Percentiles rank a stretch among this genome's conserved stretches.
Evolutionary conservation across 2,329 filamentous ascomycete genomes (phyloP).

Genomic region (Proliferodiscus dingleyae): DNA sequence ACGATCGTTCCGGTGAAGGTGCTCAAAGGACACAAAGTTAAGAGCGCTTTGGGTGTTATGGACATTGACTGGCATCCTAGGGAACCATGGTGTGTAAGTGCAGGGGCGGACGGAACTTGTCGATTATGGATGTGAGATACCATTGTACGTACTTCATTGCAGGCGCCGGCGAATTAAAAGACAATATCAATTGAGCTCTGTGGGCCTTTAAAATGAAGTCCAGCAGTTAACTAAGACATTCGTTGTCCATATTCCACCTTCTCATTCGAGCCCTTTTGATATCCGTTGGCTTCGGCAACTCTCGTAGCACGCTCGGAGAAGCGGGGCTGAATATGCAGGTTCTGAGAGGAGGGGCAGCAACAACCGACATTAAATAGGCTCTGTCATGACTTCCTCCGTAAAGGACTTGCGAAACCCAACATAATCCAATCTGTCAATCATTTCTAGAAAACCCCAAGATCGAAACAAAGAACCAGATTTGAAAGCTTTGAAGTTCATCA

Average conservation of each 20-base stretch:
- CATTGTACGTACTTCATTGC: slow-evolving; percentile 14
- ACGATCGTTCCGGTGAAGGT: slow-evolving; percentile 96
- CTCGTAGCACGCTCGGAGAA: too few relatives aligned
- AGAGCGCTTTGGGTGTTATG: slow-evolving; percentile 81
- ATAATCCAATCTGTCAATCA: background rate
- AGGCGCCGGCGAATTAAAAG: slow-evolving; percentile 19
- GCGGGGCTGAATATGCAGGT: background rate
- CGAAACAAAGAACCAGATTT: too few relatives aligned
- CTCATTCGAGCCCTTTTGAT: too few relatives aligned
- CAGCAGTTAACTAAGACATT: too few relatives aligned
- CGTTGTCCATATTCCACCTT: slow-evolving; percentile 2
- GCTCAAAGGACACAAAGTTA: slow-evolving; percentile 82
- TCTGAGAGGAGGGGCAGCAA: background rate
- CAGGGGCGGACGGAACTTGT: slow-evolving; percentile 88
- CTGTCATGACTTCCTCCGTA: background rate
- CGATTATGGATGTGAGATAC: slow-evolving; percentile 70
- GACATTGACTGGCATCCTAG: slow-evolving; percentile 94
- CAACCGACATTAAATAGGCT: slow-evolving; percentile 2
- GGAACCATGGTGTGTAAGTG: slow-evolving; percentile 91
- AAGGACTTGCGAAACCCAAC: background rate
- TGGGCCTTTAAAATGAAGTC: too few relatives aligned
- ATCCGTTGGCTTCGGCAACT: too few relatives aligned
- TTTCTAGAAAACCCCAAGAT: background rate
- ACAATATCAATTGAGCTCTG: slow-evolving; percentile 4
- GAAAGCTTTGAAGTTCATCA: background rate